Evolutionary conservation across 139 green algal species (phyloP).

Genomic region (Bryopsis sp.): DNA sequence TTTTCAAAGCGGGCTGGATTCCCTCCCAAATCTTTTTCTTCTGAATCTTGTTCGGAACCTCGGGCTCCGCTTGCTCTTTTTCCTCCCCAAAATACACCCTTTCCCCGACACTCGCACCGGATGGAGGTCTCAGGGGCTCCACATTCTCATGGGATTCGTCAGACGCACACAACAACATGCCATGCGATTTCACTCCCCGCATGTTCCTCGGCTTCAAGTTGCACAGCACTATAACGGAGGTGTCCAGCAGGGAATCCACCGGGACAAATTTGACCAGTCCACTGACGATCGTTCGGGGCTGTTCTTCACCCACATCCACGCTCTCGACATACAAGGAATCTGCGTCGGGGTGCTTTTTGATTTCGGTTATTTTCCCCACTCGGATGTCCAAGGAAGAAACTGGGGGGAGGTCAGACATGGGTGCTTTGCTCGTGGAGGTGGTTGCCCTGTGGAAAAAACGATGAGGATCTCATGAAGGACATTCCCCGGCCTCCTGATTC

Average conservation of each 20-base stretch:
- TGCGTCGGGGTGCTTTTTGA: slow-evolving; percentile 56
- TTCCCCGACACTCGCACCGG: slow-evolving; percentile 54
- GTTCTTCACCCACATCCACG: slow-evolving; percentile 77
- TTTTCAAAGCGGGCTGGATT: slow-evolving; percentile 53
- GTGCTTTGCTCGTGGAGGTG: no score
- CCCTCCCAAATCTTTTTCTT: slow-evolving; percentile 83
- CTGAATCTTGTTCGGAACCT: slow-evolving; percentile 48
- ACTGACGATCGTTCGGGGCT: slow-evolving; percentile 69
- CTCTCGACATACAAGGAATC: slow-evolving; percentile 74
- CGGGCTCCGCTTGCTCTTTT: slow-evolving; percentile 31
- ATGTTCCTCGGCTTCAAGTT: slow-evolving; percentile 46
- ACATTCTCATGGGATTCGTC: slow-evolving; percentile 65
- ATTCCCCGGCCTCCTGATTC: slow-evolving; percentile 14
- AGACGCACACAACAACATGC: slow-evolving; percentile 75
- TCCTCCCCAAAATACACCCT: slow-evolving; percentile 56
- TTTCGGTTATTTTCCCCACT: slow-evolving; percentile 52
- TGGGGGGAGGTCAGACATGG: no score
- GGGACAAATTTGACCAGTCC: slow-evolving; percentile 26
- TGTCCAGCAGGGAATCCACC: background rate
- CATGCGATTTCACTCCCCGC: slow-evolving; percentile 64
- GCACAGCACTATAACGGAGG: background rate
- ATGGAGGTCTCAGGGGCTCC: slow-evolving; percentile 59
- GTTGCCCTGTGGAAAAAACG: no score
- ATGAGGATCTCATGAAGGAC: no score
- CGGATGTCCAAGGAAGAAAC: slow-evolving; percentile 42